Evolutionary conservation across 2,329 filamentous ascomycete genomes (phyloP).

Genomic region (Meredithiella fracta): DNA sequence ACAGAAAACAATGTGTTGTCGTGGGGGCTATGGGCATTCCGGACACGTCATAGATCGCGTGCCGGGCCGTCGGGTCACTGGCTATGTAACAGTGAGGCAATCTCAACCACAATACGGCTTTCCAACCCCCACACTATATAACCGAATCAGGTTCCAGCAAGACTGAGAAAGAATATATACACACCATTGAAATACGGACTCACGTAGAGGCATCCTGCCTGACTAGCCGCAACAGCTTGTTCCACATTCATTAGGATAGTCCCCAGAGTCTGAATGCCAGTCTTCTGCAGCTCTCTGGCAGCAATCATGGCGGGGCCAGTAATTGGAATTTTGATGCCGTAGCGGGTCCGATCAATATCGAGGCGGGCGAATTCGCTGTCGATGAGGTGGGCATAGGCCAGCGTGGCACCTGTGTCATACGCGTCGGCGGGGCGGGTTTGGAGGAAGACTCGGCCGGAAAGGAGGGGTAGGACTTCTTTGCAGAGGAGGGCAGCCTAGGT

Average conservation of each 20-base stretch:
- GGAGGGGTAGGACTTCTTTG: slow-evolving; percentile 29
- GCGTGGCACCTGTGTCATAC: slow-evolving; percentile 28
- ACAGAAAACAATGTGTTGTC: neutral
- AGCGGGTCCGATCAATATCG: slow-evolving; percentile 29
- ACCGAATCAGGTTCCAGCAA: neutral
- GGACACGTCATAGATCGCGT: neutral
- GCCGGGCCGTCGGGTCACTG: neutral
- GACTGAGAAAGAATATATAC: slow-evolving; percentile 7
- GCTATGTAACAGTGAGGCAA: neutral
- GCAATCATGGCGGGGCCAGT: slow-evolving; percentile 32
- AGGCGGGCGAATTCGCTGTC: slow-evolving; percentile 29
- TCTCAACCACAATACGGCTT: too few relatives aligned
- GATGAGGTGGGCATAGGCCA: slow-evolving; percentile 31
- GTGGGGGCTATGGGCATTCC: neutral
- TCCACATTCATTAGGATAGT: slow-evolving; percentile 31
- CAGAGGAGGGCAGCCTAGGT: slow-evolving; percentile 28
- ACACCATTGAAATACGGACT: slow-evolving; percentile 33
- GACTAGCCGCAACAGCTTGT: slow-evolving; percentile 33
- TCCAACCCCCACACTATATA: too few relatives aligned
- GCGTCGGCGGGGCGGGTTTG: slow-evolving; percentile 31
- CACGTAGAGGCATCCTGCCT: slow-evolving; percentile 31
- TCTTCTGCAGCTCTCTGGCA: slow-evolving; percentile 25
- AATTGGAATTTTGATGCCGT: slow-evolving; percentile 35
- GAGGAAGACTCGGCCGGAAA: slow-evolving; percentile 31
- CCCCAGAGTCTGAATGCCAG: slow-evolving; percentile 31